These are phyloP conservation scores for Kalmusia sp. DNA, from an alignment of 2,329 filamentous ascomycete species.

Conservation along the genomic window DNA sequence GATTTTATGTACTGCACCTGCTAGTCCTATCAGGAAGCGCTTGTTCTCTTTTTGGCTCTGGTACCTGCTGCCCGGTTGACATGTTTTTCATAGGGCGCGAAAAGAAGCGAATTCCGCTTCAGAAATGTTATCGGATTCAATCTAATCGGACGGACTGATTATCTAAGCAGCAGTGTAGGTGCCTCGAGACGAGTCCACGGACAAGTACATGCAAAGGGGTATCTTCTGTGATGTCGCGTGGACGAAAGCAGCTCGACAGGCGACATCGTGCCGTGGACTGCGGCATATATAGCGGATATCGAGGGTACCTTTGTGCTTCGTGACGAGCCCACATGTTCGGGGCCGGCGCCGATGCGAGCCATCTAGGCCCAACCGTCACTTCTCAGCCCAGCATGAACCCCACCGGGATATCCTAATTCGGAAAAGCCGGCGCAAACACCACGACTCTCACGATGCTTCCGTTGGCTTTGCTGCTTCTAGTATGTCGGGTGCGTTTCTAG, in stretches of 20 bases:
- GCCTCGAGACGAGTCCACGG: conserved; percentile 6
- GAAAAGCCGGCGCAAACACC: conserved; percentile 29
- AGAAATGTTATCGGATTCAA: background rate
- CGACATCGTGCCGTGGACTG: background rate
- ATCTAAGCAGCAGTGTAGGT: no score
- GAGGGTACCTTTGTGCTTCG: conserved; percentile 7
- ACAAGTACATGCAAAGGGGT: background rate
- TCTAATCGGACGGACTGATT: background rate
- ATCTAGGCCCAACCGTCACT: background rate
- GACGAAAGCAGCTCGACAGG: background rate
- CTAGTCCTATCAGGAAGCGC: no score
- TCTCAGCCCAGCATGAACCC: conserved; percentile 3
- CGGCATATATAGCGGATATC: conserved; percentile 9
- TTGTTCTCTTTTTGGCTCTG: no score
- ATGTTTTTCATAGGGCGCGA: background rate
- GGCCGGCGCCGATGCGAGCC: conserved; percentile 24
- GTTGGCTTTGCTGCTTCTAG: conserved; percentile 23
- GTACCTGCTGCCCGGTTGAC: no score
- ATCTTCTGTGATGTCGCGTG: background rate
- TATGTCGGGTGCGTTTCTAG: conserved; percentile 18
- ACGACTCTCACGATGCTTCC: conserved; percentile 3
- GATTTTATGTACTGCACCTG: no score
- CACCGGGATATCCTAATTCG: conserved; percentile 24
- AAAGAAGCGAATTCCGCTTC: no score
- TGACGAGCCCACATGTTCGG: conserved; percentile 18